These are phyloP conservation scores for Puccinia sorghi DNA, from an alignment of 1,284 basidiomycete species.

Conservation along the genomic window DNA sequence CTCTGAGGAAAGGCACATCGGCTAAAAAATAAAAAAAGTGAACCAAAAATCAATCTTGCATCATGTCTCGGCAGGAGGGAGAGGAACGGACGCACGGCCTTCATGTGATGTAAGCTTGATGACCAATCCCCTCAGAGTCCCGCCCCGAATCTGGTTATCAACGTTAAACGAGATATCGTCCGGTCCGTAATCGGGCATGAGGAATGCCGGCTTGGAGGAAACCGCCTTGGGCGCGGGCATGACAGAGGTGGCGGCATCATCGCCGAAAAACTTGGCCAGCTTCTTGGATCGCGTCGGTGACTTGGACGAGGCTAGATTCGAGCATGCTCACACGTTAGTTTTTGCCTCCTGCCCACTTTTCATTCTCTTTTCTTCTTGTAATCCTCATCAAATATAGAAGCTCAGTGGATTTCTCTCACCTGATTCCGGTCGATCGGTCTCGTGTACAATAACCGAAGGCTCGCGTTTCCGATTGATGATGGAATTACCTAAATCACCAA, in stretches of 20 bases:
- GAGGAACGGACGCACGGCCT: conserved; percentile 19
- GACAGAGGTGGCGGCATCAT: conserved; percentile 27
- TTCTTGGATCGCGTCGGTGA: conserved; percentile 47
- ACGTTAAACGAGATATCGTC: conserved; percentile 57
- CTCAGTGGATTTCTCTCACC: not conserved
- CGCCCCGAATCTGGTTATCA: conserved; percentile 57
- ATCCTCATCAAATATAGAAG: too few species aligned
- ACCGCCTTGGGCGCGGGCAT: not conserved
- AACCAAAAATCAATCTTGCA: conserved; percentile 4
- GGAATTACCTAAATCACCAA: not conserved
- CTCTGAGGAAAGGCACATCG: conserved; percentile 80
- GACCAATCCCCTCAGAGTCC: conserved; percentile 55
- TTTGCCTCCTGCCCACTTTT: not conserved
- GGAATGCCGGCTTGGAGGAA: conserved; percentile 54
- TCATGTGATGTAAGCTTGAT: conserved; percentile 49
- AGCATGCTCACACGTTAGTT: not conserved
- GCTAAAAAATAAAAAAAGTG: conserved; percentile 56
- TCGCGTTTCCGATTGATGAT: not conserved
- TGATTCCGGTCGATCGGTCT: conserved; percentile 23
- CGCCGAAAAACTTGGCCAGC: conserved; percentile 48
- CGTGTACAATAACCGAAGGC: not conserved
- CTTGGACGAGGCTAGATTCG: conserved; percentile 22
- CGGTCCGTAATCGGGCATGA: conserved; percentile 56
- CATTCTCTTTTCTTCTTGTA: not conserved
- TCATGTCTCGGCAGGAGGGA: not conserved